Evolutionary conservation across 2,329 filamentous ascomycete species (phyloP).

Genomic region (Capronia epimyces): DNA sequence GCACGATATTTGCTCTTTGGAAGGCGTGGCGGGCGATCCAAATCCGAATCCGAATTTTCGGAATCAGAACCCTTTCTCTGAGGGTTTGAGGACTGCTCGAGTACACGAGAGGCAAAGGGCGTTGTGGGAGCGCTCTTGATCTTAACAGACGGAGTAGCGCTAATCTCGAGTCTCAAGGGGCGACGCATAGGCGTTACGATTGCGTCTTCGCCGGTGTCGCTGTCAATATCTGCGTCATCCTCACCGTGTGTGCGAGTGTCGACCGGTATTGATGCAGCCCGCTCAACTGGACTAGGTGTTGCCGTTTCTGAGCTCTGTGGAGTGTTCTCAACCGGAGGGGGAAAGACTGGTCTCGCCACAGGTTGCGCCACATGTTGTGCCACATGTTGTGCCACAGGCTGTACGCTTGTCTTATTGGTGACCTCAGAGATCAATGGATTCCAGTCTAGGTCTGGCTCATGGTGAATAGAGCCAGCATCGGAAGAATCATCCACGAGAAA

Average conservation of each 20-base stretch:
- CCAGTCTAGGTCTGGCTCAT: constrained; percentile 17
- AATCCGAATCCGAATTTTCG: constrained; percentile 19
- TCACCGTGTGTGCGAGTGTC: neutral
- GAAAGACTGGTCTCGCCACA: neutral
- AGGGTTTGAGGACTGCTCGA: neutral
- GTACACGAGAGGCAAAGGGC: neutral
- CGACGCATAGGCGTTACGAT: constrained; percentile 17
- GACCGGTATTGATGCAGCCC: neutral
- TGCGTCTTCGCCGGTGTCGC: constrained; percentile 20
- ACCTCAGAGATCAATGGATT: constrained; percentile 6
- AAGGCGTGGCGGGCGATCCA: constrained; percentile 12
- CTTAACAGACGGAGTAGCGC: neutral
- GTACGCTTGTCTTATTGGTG: neutral
- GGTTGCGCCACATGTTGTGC: neutral
- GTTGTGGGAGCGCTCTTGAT: neutral
- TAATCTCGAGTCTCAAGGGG: neutral
- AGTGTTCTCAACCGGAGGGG: neutral
- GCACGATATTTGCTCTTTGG: constrained; percentile 11
- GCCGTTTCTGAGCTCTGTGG: neutral
- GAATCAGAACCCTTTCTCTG: constrained; percentile 6
- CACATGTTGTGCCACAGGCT: neutral
- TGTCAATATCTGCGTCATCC: constrained; percentile 24
- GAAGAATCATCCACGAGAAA: constrained; percentile 46
- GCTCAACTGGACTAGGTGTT: neutral
- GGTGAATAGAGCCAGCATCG: constrained; percentile 17